Evolutionary conservation across 768 basidiomycete genomes (phyloP).

Genomic region (Macrolepiota fuliginosa): DNA sequence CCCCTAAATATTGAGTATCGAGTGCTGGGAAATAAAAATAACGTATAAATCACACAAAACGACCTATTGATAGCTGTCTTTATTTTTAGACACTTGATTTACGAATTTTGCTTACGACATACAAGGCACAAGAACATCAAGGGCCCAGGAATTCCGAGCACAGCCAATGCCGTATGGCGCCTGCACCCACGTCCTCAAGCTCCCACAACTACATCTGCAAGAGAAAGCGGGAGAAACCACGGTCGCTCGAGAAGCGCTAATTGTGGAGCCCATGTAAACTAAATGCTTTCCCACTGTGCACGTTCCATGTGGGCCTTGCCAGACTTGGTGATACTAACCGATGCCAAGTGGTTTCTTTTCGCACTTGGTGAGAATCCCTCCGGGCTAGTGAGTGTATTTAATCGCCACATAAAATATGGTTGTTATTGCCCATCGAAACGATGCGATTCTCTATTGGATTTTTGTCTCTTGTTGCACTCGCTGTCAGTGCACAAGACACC

Average conservation of each 20-base stretch:
- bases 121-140: background rate
- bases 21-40: background rate
- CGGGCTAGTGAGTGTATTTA: background rate
- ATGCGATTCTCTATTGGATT: constrained; percentile 9
- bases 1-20: background rate
- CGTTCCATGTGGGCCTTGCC: background rate
- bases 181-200: background rate
- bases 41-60: too few species aligned
- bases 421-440: background rate
- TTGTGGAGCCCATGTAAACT: background rate
- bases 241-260: too few species aligned
- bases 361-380: background rate
- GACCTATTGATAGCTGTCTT: background rate
- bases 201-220: background rate
- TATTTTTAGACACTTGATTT: too few species aligned
- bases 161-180: background rate
- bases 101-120: too few species aligned
- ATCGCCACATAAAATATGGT: too few species aligned
- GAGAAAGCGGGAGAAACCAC: background rate
- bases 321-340: constrained; percentile 11
- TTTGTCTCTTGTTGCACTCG: constrained; percentile 13
- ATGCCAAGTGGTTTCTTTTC: background rate
- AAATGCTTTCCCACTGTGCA: background rate
- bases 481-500: constrained; percentile 25
- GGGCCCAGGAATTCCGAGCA: background rate